Evolutionary conservation across 257 asterid species (phyloP), one percentile per base, ranked within the genome.

Genomic region (Anisodus acutangulus): DNA sequence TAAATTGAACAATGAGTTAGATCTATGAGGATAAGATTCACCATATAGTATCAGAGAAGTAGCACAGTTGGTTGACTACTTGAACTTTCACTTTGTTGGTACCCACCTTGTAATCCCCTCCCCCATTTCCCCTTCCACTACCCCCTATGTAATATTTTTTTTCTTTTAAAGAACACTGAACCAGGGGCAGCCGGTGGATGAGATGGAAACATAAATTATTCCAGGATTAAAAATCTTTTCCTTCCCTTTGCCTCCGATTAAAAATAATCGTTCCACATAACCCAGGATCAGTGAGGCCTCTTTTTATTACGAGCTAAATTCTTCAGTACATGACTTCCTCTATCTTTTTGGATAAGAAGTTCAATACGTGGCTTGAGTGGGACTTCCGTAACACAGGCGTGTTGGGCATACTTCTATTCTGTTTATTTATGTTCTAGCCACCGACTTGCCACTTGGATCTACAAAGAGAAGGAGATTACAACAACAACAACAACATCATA

Each of bases 1-100:
- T 26, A 26, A 53, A 35, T 8, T 78, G 81, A 53, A 78, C 31
- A 53, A 26, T 76, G 81, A 76, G 81, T 51, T 12, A 51, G 45
- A 76, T 0, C 63, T 26, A 76, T 53, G 49, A 26, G 49, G 15
- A 78, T 53, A 8, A 78, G 26, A 53, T 11, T 49, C 62, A 49
- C 64, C 49, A 78, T 78, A 53, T 49, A 74, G 19, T 45, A 22
- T 49, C 59, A 74, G 81, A 53, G 45, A 31, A 2, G 35, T 31
- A 31, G 26, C 26, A 22, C 26, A 22, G 35, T 31, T 31, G 35
- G 35, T 31, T 31, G 35, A 1, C 35, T 31, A 31, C 35, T 31
- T 31, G 35, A 31, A 31, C 35, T 31, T 31, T 31, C 35, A 31
- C 35, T 31, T 31, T 31, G 35, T 31, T 31, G 35, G 35, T 31